A percentile compares a stretch with the other conserved stretches of the same genome.
phyloP scores from a whole-genome alignment of 441 rosid genomes.

The Gossypium trilobum region DNA sequence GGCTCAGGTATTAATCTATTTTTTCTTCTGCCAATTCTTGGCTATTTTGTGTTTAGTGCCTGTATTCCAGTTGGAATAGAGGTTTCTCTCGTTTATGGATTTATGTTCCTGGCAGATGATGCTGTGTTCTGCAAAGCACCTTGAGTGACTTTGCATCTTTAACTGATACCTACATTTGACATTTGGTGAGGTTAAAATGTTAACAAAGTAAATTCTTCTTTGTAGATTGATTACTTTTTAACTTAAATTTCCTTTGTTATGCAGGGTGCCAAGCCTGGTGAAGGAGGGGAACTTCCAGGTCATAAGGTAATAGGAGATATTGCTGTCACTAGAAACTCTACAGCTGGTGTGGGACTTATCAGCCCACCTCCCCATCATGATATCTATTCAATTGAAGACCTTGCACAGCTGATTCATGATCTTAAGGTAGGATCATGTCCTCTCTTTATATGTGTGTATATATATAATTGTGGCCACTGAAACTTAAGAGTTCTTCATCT shows the following conservation, averaged over 20 bases:
- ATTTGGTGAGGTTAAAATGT: conserved; percentile 41
- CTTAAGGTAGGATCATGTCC: conserved; percentile 58
- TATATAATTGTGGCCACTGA: background rate
- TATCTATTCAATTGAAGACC: conserved; percentile 98
- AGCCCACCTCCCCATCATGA: conserved; percentile 99
- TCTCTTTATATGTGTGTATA: background rate
- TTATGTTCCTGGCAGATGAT: conserved; percentile 56
- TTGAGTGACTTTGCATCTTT: conserved; percentile 41
- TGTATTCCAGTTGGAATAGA: conserved; percentile 42
- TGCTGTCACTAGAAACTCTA: conserved; percentile 92
- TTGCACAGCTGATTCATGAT: conserved; percentile 96
- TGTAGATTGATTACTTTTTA: conserved; percentile 16
- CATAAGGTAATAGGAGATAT: conserved; percentile 99
- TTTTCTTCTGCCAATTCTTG: conserved; percentile 12
- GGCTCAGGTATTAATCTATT: conserved; percentile 79
- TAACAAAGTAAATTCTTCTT: conserved; percentile 16
- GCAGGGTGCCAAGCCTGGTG: conserved; percentile 99
- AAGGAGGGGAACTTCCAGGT: conserved; percentile 99
- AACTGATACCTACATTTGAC: conserved; percentile 34
- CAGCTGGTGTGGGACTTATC: conserved; percentile 98
- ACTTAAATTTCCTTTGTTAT: conserved; percentile 18
- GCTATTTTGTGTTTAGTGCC: conserved; percentile 28
- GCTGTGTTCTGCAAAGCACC: conserved; percentile 52
- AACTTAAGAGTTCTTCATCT: background rate
- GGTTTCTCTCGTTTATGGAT: conserved; percentile 42